Evolutionary conservation across 208 protist species (phyloP), one percentile per base, ranked within the genome.

Genomic region (Tetramitus jugosus): DNA sequence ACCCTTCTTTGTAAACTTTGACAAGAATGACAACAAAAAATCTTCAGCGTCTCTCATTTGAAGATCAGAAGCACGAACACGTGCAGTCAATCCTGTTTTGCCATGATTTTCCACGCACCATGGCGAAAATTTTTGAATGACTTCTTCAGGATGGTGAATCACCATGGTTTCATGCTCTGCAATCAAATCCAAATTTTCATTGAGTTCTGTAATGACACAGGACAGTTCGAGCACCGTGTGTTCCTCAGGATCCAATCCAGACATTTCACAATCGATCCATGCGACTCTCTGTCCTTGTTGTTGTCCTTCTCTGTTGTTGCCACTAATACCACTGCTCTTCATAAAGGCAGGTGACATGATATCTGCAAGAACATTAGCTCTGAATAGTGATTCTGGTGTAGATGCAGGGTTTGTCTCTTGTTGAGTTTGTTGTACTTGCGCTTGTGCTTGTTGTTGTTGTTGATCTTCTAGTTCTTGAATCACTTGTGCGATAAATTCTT

Each of bases 121-220:
- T 8, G n/a, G n/a, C 3, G 26, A 40, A 31, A 67, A 67, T 20
- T 67, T 39, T 13, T 31, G 17, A 67, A 67, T 67, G 37, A 67
- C 17, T 39, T 67, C 61, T 39, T 67, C 61, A 39, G 26, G 26
- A 40, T 67, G 31, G 37, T 67, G 17, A 40, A 67, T 67, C 13
- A 39, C 33, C 33, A 67, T 67, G 23, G 26, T 67, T 31, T 67
- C 61, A 67, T 67, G 61, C 37, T 67, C 61, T 13, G 61, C 17
- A 10, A 67, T 67, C n/a, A n/a, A n/a, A n/a, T n/a, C n/a, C 31
- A 67, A 67, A 39, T 67, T 67, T 67, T 39, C n/a, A 67, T 67
- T 67, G 8, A 17, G n/a, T 2, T 67, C 61, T 1, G 61, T 67
- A 40, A 67, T 67, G 2, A 67, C 61, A 3, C 26, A 40, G 1